Conservation (phyloP, 352 stramenopile species). For the Phytopythium cucurbitacearum region DNA sequence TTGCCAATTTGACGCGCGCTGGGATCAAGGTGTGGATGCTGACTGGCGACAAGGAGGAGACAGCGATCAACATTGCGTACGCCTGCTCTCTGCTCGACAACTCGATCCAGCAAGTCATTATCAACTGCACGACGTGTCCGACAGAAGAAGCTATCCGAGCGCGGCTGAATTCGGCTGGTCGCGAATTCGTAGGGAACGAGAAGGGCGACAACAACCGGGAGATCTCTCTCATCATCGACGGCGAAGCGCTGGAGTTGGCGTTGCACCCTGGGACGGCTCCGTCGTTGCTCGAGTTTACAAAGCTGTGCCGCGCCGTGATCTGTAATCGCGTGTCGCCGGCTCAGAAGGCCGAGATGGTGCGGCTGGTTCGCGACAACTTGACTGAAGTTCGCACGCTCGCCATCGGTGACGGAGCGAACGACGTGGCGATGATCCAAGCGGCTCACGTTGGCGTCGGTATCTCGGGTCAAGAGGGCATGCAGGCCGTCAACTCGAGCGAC, state of each 20-base stretch:
- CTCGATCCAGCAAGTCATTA: constrained; percentile 73
- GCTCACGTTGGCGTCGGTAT: constrained; percentile 93
- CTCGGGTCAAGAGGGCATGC: constrained; percentile 91
- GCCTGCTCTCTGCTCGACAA: constrained; percentile 84
- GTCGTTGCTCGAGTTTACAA: constrained; percentile 62
- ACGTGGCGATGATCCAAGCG: constrained; percentile 94
- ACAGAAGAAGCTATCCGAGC: constrained; percentile 64
- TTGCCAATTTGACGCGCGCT: constrained; percentile 72
- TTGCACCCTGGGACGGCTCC: constrained; percentile 36
- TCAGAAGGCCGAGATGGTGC: constrained; percentile 84
- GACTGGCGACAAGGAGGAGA: constrained; percentile 97
- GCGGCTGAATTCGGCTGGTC: constrained; percentile 33
- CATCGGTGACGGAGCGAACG: constrained; percentile 93
- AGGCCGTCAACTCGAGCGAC: constrained; percentile 93
- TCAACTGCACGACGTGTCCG: constrained; percentile 67
- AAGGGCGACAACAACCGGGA: constrained; percentile 33
- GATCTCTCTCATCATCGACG: constrained; percentile 69
- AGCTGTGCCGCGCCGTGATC: constrained; percentile 74
- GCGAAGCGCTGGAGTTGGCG: constrained; percentile 64
- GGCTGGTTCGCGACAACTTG: constrained; percentile 59
- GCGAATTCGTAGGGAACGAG: constrained; percentile 40
- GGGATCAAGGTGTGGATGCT: constrained; percentile 98
- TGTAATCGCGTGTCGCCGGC: constrained; percentile 83
- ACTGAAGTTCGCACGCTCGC: constrained; percentile 61
- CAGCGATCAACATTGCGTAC: constrained; percentile 97